Percentiles rank a stretch among this genome's conserved stretches.
phyloP scores from a whole-genome alignment of 208 protist species.

The Vickermania spadyakhi region DNA sequence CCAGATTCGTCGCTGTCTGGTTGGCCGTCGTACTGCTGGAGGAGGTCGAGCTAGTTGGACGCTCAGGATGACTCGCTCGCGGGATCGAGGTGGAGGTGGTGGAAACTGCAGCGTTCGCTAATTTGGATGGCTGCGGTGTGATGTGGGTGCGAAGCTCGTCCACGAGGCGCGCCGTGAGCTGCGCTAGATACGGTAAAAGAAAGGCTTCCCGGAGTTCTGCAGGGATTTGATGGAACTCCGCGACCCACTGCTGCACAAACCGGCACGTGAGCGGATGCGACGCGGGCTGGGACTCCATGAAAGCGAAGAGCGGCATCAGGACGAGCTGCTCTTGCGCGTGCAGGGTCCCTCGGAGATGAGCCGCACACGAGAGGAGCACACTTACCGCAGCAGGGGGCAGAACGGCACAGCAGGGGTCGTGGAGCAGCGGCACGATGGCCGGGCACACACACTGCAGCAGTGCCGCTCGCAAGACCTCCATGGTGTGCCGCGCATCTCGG shows the following conservation, averaged over 20 bases:
- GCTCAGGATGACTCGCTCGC: too few species aligned
- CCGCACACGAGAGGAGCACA: neutral
- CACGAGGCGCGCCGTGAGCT: conserved; percentile 36
- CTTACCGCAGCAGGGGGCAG: neutral
- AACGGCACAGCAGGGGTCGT: neutral
- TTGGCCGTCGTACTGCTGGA: too few species aligned
- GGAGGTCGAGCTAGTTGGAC: too few species aligned
- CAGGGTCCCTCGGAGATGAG: neutral
- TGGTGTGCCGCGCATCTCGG: neutral
- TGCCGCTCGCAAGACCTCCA: neutral
- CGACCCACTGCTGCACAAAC: neutral
- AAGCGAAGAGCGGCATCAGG: neutral
- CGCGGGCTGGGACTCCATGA: neutral
- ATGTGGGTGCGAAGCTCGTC: conserved; percentile 6
- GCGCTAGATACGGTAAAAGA: conserved; percentile 47
- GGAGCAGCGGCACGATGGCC: neutral
- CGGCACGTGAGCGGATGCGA: neutral
- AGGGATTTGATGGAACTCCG: conserved; percentile 44
- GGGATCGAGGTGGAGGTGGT: too few species aligned
- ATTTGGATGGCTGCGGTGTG: too few species aligned
- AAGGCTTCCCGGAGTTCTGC: conserved; percentile 52
- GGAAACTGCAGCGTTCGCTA: too few species aligned
- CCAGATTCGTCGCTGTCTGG: neutral
- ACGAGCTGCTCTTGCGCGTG: neutral
- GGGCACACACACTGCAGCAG: neutral